These are phyloP conservation scores for Eucalyptus pumila DNA, from an alignment of 345 rosid species.

Conservation along the genomic window DNA sequence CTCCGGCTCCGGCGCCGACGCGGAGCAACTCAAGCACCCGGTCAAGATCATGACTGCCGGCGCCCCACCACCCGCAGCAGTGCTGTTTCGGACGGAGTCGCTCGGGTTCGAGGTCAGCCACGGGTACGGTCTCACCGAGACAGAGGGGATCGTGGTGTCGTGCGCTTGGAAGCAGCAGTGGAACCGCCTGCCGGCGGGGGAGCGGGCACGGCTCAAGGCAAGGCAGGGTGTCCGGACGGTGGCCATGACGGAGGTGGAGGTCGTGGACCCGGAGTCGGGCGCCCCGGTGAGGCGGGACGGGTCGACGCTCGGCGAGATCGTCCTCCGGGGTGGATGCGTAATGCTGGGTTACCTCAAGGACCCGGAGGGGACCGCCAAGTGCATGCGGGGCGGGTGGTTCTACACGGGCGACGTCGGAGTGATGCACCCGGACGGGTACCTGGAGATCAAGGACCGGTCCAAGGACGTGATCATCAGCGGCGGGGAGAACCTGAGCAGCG, in stretches of 20 bases:
- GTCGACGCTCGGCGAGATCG: constrained; percentile 45
- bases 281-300: constrained; percentile 53
- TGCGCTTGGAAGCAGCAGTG: constrained; percentile 76
- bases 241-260: constrained; percentile 36
- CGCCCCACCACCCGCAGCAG: constrained; percentile 72
- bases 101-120: constrained; percentile 60
- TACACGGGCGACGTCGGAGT: constrained; percentile 67
- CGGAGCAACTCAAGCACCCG: constrained; percentile 15
- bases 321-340: constrained; percentile 47
- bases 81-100: constrained; percentile 46
- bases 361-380: constrained; percentile 29
- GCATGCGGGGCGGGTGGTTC: constrained; percentile 55
- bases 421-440: constrained; percentile 49
- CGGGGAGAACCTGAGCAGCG: constrained; percentile 73
- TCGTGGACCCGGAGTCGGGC: constrained; percentile 39
- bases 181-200: constrained; percentile 46
- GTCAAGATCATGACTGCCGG: constrained; percentile 71
- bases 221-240: constrained; percentile 58
- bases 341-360: constrained; percentile 83
- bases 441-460: constrained; percentile 62
- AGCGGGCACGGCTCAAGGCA: constrained; percentile 51
- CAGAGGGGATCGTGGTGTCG: constrained; percentile 41
- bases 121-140: constrained; percentile 71
- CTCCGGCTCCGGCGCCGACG: neutral
- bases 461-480: constrained; percentile 82